A percentile compares a stretch with the other conserved stretches of the same genome.
phyloP scores from a whole-genome alignment of 2,329 filamentous ascomycete genomes.

The Zymoseptoria ardabiliae region DNA sequence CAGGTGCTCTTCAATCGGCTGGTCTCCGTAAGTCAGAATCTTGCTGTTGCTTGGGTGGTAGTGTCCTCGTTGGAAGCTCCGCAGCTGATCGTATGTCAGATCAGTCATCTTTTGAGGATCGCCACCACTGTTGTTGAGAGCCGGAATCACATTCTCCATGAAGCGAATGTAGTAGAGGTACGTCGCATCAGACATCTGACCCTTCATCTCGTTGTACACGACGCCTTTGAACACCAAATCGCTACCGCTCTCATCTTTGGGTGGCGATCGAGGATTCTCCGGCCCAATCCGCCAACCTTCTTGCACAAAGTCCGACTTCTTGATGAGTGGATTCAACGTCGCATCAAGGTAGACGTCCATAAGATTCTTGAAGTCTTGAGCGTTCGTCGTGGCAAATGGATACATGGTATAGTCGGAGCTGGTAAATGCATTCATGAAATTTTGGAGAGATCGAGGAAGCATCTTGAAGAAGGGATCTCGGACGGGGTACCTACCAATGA shows the following conservation, averaged over 20 bases:
- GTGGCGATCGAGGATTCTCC: constrained; percentile 61
- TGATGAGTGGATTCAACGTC: constrained; percentile 81
- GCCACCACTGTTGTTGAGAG: constrained; percentile 92
- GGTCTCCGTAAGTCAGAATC: constrained; percentile 89
- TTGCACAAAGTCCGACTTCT: constrained; percentile 86
- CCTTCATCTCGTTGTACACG: constrained; percentile 99
- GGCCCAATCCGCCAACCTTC: constrained; percentile 96
- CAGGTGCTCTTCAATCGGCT: constrained; percentile 76
- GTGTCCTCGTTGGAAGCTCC: constrained; percentile 80
- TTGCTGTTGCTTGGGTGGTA: constrained; percentile 98
- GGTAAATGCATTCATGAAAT: constrained; percentile 99
- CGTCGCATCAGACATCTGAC: constrained; percentile 93
- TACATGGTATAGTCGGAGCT: constrained; percentile 95
- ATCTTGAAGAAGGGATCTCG: constrained; percentile 99
- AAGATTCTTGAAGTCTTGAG: constrained; percentile 89
- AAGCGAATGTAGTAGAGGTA: constrained; percentile 95
- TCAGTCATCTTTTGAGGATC: constrained; percentile 96
- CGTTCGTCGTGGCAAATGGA: constrained; percentile 93
- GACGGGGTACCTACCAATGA: constrained; percentile 68
- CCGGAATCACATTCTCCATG: constrained; percentile 88
- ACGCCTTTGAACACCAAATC: constrained; percentile 92
- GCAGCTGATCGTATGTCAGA: constrained; percentile 82
- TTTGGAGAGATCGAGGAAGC: constrained; percentile 94
- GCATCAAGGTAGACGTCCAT: constrained; percentile 96
- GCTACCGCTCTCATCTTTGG: constrained; percentile 37